Evolutionary conservation across 2,329 filamentous ascomycete species (phyloP), one percentile per base, ranked within the genome.

Genomic region (Neonectria ditissima): DNA sequence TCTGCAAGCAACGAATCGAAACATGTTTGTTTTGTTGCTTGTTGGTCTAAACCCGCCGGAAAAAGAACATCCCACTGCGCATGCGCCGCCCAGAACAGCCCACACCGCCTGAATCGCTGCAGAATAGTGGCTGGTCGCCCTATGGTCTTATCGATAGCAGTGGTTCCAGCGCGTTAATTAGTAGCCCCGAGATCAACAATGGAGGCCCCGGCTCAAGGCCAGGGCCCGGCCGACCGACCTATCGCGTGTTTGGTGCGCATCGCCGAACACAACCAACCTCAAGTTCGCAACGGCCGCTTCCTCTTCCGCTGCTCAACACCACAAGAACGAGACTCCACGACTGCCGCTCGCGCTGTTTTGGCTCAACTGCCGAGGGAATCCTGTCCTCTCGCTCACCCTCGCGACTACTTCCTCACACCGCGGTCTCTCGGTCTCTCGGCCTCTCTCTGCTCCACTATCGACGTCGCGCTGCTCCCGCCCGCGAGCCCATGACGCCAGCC

Each of bases 191-290:
- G 41, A 52, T 53, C 51, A 64, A 55, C 55, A 64, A 37, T n/a
- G 34, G 34, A 55, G 58, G 44, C 52, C 51, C 58, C 41, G 28
- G 39, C 44, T 59, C 26, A 51, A 16, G 34, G 47, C 34, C 28
- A 32, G 30, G 54, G 22, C 45, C 55, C 14, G 8, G 16, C 34
- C 24, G 34, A 34, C 34, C 24, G 34, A 34, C 58, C 58, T 61
- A 61, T 61, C 58, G 58, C 58, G 56, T 59, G 41, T 24, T 59
- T 41, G 39, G 47, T 39, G 47, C 44, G 50, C 37, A 59, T 59
- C 28, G 47, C 26, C 47, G 55, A 59, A 34, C 55, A 59, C 47
- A 45, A 52, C 30, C n/a, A 41, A 20, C 37, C 37, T 41, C n/a
- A 9, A 41, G 37, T 18, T 20, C 28, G 28, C 47, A 37, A 52